Percentiles rank a stretch among this genome's conserved stretches.
Conservation (phyloP, 2,329 filamentous ascomycete species). For the Aureobasidium sp. region DNA sequence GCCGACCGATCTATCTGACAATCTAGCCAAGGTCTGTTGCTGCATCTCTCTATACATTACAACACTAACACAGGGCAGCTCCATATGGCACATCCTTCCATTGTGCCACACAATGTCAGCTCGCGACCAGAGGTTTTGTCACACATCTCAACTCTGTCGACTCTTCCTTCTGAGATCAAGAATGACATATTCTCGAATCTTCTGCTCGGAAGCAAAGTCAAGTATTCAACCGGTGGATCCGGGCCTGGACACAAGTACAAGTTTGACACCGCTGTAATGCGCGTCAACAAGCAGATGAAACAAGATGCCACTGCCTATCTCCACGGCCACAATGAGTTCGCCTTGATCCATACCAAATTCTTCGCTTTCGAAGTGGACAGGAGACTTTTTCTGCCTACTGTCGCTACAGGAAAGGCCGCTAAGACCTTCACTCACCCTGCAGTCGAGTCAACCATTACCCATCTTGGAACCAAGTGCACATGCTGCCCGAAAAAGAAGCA, state of each 20-base stretch:
- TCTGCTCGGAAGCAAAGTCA: slow-evolving; percentile 7
- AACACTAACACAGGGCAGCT: no score
- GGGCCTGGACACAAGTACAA: neutral
- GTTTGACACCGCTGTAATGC: slow-evolving; percentile 4
- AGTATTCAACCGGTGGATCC: neutral
- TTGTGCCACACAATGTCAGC: no score
- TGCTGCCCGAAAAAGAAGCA: neutral
- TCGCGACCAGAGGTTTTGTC: no score
- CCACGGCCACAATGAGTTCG: neutral
- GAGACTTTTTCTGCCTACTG: neutral
- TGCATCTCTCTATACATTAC: no score
- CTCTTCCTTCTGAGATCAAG: slow-evolving; percentile 11
- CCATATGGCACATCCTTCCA: no score
- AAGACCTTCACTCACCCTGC: neutral
- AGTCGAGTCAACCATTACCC: neutral
- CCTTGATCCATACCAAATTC: neutral
- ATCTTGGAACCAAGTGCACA: neutral
- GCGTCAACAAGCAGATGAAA: slow-evolving; percentile 3
- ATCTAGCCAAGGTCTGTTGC: neutral
- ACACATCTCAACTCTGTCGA: neutral
- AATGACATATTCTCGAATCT: slow-evolving; percentile 10
- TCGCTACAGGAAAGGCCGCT: slow-evolving; percentile 1
- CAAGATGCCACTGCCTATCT: neutral
- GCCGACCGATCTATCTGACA: neutral
- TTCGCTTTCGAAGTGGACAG: slow-evolving; percentile 1